These are phyloP conservation scores for Arctium minus DNA, from an alignment of 129 eudicot genomes.

Conservation along the genomic window DNA sequence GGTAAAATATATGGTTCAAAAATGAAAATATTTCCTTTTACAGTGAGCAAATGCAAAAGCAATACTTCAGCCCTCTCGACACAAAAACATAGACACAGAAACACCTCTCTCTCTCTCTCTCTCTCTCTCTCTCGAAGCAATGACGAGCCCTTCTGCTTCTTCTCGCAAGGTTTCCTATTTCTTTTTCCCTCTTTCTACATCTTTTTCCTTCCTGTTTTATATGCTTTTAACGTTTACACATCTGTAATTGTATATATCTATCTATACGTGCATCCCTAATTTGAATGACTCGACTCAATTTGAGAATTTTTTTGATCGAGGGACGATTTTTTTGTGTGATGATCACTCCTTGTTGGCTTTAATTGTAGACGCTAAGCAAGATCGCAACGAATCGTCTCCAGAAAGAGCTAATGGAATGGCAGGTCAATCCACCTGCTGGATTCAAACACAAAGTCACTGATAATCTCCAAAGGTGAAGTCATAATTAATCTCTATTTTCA, in stretches of 20 bases:
- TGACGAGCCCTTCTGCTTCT: constrained; percentile 65
- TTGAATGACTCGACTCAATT: not conserved
- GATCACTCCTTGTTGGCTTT: not conserved
- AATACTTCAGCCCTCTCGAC: constrained; percentile 13
- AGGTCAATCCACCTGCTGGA: constrained; percentile 76
- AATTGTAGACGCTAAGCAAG: constrained; percentile 62
- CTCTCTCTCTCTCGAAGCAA: constrained; percentile 31
- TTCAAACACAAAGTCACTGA: constrained; percentile 80
- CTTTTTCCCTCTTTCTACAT: not conserved
- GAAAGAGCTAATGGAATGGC: constrained; percentile 87
- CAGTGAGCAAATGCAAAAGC: not conserved
- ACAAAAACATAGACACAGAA: constrained; percentile 13
- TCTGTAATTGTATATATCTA: not conserved
- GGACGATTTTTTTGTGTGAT: not conserved
- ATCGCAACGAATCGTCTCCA: constrained; percentile 80
- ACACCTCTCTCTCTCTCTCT: not conserved
- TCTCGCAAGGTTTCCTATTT: constrained; percentile 55
- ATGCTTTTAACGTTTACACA: not conserved
- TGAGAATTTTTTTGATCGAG: not conserved
- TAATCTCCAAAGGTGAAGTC: constrained; percentile 67
- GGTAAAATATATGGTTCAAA: no score
- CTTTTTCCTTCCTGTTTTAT: not conserved
- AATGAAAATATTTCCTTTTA: not conserved
- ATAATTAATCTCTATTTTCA: not conserved
- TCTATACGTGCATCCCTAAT: constrained; percentile 28